phyloP scores from a whole-genome alignment of 805 yeast genomes.

The Priceomyces castillae region DNA sequence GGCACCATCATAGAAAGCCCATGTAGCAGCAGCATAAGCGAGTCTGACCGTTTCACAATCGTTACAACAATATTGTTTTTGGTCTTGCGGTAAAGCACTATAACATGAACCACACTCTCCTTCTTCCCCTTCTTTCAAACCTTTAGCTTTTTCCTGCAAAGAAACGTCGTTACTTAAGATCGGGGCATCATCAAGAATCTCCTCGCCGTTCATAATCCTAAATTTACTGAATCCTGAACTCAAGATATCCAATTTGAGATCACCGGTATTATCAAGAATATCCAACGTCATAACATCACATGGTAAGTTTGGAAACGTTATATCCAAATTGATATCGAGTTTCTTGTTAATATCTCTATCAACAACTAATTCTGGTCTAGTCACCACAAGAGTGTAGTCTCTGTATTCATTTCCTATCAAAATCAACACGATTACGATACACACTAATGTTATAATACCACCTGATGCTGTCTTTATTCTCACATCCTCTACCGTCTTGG shows the following conservation, averaged over 20 bases:
- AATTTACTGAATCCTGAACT: conserved; percentile 69
- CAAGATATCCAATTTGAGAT: conserved; percentile 68
- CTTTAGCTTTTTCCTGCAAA: conserved; percentile 30
- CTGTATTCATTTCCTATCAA: conserved; percentile 72
- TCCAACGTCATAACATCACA: conserved; percentile 82
- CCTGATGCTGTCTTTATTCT: conserved; percentile 85
- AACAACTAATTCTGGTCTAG: conserved; percentile 82
- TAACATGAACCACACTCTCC: conserved; percentile 87
- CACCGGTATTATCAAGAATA: conserved; percentile 87
- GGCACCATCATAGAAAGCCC: conserved; percentile 91
- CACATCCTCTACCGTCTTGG: conserved; percentile 93
- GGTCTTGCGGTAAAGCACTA: conserved; percentile 68
- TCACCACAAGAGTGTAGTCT: conserved; percentile 65
- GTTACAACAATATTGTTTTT: conserved; percentile 66
- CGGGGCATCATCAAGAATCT: conserved; percentile 27
- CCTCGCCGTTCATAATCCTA: conserved; percentile 44
- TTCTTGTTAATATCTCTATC: conserved; percentile 77
- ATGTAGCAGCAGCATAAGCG: conserved; percentile 73
- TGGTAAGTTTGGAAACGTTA: conserved; percentile 81
- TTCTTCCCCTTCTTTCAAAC: conserved; percentile 25
- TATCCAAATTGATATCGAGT: conserved; percentile 75
- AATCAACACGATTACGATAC: conserved; percentile 58
- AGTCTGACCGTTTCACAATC: conserved; percentile 75
- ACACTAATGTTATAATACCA: conserved; percentile 77
- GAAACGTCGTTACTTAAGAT: conserved; percentile 23